Evolutionary conservation across 2,329 filamentous ascomycete species (phyloP), one percentile per base, ranked within the genome.

Genomic region (Bipolaris oryzae): DNA sequence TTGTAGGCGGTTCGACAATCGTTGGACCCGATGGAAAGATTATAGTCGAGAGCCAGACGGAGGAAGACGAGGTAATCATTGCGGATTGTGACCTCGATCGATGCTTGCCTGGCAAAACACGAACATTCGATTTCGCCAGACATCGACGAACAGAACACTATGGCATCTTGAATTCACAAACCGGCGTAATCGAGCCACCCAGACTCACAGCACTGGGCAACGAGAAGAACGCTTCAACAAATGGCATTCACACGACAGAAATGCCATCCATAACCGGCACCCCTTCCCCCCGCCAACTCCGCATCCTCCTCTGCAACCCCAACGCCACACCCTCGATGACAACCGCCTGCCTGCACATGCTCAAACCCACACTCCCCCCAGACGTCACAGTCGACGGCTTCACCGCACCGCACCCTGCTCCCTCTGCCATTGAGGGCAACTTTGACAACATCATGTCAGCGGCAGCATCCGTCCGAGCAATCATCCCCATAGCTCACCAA

Each of bases 401-500:
- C 72, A 85, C 82, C 4, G 76, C 80, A 0, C 80, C 82, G 0
- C 62, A 76, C 20, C 79, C 79, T 1, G 77, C 80, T 0, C 82
- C 82, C 0, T 80, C 78, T 13, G 82, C 82, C 2, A 80, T 84
- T 28, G 82, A 85, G 70, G 77, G 79, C 37, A 73, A 75, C 51
- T 77, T 81, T 23, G 82, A 85, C 67, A 79, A 77, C 43, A 75
- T 83, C 38, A 78, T 84, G 56, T 82, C 79, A 5, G 78, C 81
- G 0, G 81, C 81, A 4, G 79, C 80, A 3, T 76, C 80, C 16
- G 74, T 81, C 34, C 76, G 81, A 20, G 78, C 79, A 15, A 72
- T 83, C 7, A 65, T 78, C 9, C 78, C 78, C 1, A 75, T 82
- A 13, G 74, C 77, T 1, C 61, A 74, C 7, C 70, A 74, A 5